These are phyloP conservation scores for Neofusicoccum laricinum DNA, from an alignment of 2,329 filamentous ascomycete species.

Conservation along the genomic window DNA sequence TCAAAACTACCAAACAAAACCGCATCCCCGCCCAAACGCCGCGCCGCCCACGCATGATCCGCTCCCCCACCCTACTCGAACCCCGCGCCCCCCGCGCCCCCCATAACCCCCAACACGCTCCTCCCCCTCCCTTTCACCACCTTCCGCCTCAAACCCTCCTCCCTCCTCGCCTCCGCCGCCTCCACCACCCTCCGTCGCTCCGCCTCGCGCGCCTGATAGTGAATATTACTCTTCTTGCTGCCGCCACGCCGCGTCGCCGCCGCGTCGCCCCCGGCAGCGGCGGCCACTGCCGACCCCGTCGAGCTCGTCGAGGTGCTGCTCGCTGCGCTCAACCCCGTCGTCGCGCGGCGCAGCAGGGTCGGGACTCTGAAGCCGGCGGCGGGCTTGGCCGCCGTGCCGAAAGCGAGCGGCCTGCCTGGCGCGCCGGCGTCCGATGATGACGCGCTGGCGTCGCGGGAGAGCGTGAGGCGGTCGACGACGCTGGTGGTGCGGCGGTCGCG, in stretches of 20 bases:
- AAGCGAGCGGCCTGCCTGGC: constrained; percentile 50
- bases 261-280: constrained; percentile 21
- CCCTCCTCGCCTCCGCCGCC: constrained; percentile 50
- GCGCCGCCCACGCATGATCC: no score
- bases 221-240: constrained; percentile 59
- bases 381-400: constrained; percentile 46
- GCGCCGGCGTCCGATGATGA: constrained; percentile 21
- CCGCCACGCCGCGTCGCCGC: constrained; percentile 46
- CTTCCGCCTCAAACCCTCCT: constrained; percentile 47
- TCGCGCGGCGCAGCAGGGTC: constrained; percentile 68
- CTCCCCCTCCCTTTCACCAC: constrained; percentile 30
- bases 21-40: no score
- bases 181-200: constrained; percentile 53
- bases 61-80: constrained; percentile 37
- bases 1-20: no score
- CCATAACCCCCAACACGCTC: constrained; percentile 32
- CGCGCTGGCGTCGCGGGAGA: constrained; percentile 53
- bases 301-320: neutral
- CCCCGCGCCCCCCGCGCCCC: constrained; percentile 31
- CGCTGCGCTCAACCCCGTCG: constrained; percentile 49
- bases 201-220: constrained; percentile 58
- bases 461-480: constrained; percentile 70
- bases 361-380: constrained; percentile 63
- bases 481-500: constrained; percentile 32
- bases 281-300: constrained; percentile 34